Evolutionary conservation across 208 protist species (phyloP).

Genomic region (Crithidia brevicula): DNA sequence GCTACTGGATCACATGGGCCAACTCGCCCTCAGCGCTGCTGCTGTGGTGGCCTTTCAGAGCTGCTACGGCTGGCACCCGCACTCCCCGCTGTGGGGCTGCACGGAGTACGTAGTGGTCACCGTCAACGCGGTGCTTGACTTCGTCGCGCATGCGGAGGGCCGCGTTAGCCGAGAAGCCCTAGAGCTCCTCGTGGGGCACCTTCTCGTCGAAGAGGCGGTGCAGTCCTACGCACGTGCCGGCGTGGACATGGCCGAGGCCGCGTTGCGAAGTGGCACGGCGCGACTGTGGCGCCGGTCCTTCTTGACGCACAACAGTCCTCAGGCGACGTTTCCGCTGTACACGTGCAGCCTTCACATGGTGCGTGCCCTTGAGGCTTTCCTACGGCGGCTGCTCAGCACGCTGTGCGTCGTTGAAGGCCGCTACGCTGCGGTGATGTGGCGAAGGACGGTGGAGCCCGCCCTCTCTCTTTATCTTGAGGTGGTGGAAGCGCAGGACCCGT

Average conservation of each 20-base stretch:
- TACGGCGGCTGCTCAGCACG: constrained; percentile 46
- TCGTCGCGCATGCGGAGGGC: constrained; percentile 25
- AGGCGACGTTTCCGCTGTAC: constrained; percentile 19
- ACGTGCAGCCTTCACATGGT: constrained; percentile 44
- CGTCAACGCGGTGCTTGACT: constrained; percentile 54
- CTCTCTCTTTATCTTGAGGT: constrained; percentile 22
- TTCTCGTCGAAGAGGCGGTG: constrained; percentile 36
- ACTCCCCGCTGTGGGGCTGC: constrained; percentile 29
- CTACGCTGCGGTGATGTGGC: constrained; percentile 21
- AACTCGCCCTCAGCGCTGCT: constrained; percentile 22
- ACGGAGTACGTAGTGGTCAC: constrained; percentile 28
- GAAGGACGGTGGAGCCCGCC: constrained; percentile 21
- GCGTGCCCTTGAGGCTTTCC: constrained; percentile 58
- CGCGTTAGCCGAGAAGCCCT: constrained; percentile 15
- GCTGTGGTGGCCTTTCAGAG: constrained; percentile 50
- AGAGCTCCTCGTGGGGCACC: constrained; percentile 24
- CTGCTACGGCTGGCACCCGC: constrained; percentile 55
- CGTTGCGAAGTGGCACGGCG: constrained; percentile 37
- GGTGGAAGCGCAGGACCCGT: constrained; percentile 23
- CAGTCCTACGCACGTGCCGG: constrained; percentile 30
- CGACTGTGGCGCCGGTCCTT: constrained; percentile 64
- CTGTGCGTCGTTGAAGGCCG: constrained; percentile 26
- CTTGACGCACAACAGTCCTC: constrained; percentile 15
- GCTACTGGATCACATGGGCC: constrained; percentile 1
- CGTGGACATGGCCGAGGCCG: constrained; percentile 22